These are phyloP conservation scores for Linnemannia zychae DNA, from an alignment of 192 early-diverging fungal genomes.

Conservation along the genomic window DNA sequence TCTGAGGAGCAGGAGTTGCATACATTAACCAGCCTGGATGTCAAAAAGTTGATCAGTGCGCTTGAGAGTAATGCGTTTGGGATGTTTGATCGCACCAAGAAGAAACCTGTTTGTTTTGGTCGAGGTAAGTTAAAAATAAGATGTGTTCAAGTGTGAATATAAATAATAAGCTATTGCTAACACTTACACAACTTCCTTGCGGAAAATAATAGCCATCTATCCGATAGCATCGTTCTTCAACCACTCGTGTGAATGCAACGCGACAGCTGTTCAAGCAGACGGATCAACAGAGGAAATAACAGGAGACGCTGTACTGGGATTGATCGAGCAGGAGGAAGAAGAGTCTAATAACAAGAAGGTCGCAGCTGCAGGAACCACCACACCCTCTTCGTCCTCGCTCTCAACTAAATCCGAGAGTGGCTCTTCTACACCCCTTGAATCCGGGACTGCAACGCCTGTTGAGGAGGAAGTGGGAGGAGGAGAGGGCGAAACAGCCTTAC, in stretches of 20 bases:
- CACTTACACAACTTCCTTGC: constrained; percentile 9
- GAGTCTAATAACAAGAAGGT: background rate
- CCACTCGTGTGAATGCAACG: constrained; percentile 74
- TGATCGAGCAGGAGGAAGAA: background rate
- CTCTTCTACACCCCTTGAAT: background rate
- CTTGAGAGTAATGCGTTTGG: constrained; percentile 83
- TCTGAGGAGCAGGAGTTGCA: background rate
- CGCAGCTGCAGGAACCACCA: background rate
- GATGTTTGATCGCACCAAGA: constrained; percentile 63
- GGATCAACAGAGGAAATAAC: constrained; percentile 24
- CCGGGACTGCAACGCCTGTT: background rate
- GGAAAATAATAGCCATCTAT: constrained; percentile 67
- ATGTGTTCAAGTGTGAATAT: background rate
- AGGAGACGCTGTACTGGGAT: constrained; percentile 21
- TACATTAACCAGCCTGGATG: constrained; percentile 31
- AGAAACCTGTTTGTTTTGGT: constrained; percentile 56
- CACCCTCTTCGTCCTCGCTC: constrained; percentile 26
- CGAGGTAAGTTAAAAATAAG: constrained; percentile 45
- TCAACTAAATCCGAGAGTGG: constrained; percentile 4
- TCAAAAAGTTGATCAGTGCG: constrained; percentile 69
- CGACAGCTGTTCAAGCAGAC: constrained; percentile 46
- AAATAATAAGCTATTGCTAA: background rate
- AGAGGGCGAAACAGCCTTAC: constrained; percentile 9
- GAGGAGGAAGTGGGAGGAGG: constrained; percentile 31
- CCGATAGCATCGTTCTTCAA: constrained; percentile 77